Conservation (phyloP, 306 rosid species). For the Oxytropis ochrocephala region DNA sequence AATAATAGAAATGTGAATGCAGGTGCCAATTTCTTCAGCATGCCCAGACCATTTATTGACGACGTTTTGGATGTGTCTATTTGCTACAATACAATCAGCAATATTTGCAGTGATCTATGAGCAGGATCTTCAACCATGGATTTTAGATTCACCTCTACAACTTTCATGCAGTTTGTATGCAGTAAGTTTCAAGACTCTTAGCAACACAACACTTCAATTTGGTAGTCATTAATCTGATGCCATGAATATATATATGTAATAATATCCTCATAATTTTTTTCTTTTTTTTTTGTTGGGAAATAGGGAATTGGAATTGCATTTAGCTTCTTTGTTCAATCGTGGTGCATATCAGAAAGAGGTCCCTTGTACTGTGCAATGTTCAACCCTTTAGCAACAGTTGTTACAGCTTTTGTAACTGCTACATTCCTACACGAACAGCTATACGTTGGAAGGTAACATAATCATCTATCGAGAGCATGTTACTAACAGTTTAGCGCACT, state of each 20-base stretch:
- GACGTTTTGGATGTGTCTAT: slow-evolving; percentile 58
- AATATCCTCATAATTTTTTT: background rate
- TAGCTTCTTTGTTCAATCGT: slow-evolving; percentile 49
- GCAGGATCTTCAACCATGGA: slow-evolving; percentile 37
- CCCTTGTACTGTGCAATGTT: slow-evolving; percentile 65
- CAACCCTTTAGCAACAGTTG: slow-evolving; percentile 60
- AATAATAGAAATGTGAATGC: background rate
- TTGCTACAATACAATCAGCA: slow-evolving; percentile 40
- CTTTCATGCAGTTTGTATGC: slow-evolving; percentile 52
- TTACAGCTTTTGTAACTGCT: slow-evolving; percentile 44
- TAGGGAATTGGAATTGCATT: slow-evolving; percentile 61
- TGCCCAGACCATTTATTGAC: slow-evolving; percentile 58
- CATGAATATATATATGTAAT: background rate
- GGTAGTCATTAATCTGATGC: background rate
- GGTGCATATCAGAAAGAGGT: slow-evolving; percentile 66
- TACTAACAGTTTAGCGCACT: no score
- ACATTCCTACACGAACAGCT: slow-evolving; percentile 44
- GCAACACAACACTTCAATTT: background rate
- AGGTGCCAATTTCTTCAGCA: slow-evolving; percentile 56
- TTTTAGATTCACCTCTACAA: slow-evolving; percentile 38
- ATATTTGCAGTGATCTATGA: slow-evolving; percentile 38
- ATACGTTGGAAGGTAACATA: slow-evolving; percentile 50
- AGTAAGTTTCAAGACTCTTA: slow-evolving; percentile 31
- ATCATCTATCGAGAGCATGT: no score
- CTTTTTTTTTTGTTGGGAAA: background rate